Conservation (phyloP, 208 protist species). For the Trypanosoma congolense region DNA sequence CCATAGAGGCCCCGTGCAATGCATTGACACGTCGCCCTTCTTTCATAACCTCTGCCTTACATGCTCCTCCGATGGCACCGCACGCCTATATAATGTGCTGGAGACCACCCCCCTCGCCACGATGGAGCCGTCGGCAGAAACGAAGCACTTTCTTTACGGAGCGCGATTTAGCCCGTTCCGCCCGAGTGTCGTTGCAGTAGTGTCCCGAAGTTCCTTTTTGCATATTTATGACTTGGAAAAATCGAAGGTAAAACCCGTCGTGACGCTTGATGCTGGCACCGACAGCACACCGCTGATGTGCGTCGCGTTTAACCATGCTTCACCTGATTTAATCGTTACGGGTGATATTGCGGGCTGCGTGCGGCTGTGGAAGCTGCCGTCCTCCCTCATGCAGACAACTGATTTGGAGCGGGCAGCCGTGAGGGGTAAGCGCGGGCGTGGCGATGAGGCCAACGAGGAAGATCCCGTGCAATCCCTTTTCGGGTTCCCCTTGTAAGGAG, state of each 20-base stretch:
- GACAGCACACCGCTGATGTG: slow-evolving; percentile 64
- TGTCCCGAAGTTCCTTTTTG: slow-evolving; percentile 71
- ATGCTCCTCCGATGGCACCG: slow-evolving; percentile 81
- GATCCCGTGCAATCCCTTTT: slow-evolving; percentile 43
- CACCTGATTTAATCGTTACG: slow-evolving; percentile 70
- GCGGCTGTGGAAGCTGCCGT: slow-evolving; percentile 70
- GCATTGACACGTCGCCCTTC: slow-evolving; percentile 73
- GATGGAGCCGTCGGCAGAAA: slow-evolving; percentile 74
- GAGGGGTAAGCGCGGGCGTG: slow-evolving; percentile 25
- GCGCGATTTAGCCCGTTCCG: slow-evolving; percentile 82
- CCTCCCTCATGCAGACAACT: slow-evolving; percentile 60
- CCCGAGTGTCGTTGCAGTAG: slow-evolving; percentile 71
- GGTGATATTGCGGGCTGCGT: slow-evolving; percentile 65
- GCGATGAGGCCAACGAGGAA: slow-evolving; percentile 14
- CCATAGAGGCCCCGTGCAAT: slow-evolving; percentile 78
- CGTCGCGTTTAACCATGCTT: slow-evolving; percentile 54
- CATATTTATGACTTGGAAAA: slow-evolving; percentile 85
- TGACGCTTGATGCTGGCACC: slow-evolving; percentile 47
- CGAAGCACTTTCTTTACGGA: slow-evolving; percentile 83
- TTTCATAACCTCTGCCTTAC: slow-evolving; percentile 85
- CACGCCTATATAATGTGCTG: slow-evolving; percentile 69
- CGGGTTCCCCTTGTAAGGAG: slow-evolving; percentile 36
- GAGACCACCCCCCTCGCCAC: slow-evolving; percentile 64
- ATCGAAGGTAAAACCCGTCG: slow-evolving; percentile 48
- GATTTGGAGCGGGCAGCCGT: slow-evolving; percentile 75